phyloP scores from a whole-genome alignment of 2,329 filamentous ascomycete species.

The Hypoxylon sp. region DNA sequence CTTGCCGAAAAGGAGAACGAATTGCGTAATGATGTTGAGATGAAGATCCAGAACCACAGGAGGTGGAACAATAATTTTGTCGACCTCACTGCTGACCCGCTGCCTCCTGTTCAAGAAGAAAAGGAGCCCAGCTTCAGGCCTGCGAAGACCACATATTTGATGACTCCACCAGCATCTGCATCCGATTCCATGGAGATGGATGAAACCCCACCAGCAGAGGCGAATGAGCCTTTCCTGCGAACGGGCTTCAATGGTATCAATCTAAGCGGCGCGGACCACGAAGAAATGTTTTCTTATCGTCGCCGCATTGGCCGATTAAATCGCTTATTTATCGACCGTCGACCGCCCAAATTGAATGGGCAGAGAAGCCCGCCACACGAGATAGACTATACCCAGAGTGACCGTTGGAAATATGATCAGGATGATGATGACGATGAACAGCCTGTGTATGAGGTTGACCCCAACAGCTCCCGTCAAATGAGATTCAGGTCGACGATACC shows the following conservation, averaged over 20 bases:
- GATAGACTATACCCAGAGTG: constrained; percentile 59
- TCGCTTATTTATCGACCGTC: constrained; percentile 89
- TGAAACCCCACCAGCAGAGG: constrained; percentile 55
- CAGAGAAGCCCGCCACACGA: constrained; percentile 54
- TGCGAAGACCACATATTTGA: constrained; percentile 78
- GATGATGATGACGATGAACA: constrained; percentile 86
- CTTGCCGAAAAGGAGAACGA: constrained; percentile 85
- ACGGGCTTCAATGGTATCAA: constrained; percentile 62
- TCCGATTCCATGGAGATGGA: constrained; percentile 68
- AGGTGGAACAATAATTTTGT: constrained; percentile 93
- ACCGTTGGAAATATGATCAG: constrained; percentile 89
- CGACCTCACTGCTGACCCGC: constrained; percentile 87
- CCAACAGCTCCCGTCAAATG: constrained; percentile 72
- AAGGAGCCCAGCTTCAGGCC: constrained; percentile 77
- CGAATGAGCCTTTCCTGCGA: constrained; percentile 50
- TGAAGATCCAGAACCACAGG: constrained; percentile 88
- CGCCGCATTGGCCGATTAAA: constrained; percentile 88
- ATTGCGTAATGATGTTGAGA: constrained; percentile 85
- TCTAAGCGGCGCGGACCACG: constrained; percentile 58
- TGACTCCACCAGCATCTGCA: constrained; percentile 73
- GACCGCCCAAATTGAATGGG: constrained; percentile 67
- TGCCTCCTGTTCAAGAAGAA: constrained; percentile 82
- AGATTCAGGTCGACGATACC: constrained; percentile 74
- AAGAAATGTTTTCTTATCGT: constrained; percentile 77
- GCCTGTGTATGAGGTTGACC: constrained; percentile 82